These are phyloP conservation scores for Solanum virginianum DNA, from an alignment of 257 asterid genomes.

Conservation along the genomic window DNA sequence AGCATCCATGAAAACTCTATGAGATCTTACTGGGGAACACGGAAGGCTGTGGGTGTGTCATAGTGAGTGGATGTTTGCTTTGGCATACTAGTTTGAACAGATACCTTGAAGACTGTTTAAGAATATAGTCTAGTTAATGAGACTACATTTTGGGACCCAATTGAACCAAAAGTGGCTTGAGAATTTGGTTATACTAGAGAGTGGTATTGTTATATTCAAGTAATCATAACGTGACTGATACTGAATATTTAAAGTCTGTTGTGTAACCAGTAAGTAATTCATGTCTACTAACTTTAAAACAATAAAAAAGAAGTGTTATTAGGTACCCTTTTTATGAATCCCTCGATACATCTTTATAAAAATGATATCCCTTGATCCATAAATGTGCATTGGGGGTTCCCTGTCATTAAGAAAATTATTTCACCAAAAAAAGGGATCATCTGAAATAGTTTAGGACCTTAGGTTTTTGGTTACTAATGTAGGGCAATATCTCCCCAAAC, in stretches of 20 bases:
- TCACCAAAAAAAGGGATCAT: neutral
- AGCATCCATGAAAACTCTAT: neutral
- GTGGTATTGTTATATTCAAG: neutral
- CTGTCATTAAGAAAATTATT: neutral
- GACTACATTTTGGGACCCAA: neutral
- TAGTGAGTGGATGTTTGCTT: neutral
- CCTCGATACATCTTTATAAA: neutral
- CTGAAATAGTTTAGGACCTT: neutral
- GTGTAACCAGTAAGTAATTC: neutral
- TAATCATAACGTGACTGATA: neutral
- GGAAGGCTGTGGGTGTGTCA: neutral
- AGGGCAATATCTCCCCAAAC: neutral
- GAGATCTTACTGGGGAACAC: neutral
- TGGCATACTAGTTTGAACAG: neutral
- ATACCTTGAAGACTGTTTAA: neutral
- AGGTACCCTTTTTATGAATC: neutral
- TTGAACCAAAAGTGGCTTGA: neutral
- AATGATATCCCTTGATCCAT: neutral
- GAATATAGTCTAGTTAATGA: neutral
- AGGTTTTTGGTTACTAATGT: neutral
- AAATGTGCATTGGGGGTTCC: neutral
- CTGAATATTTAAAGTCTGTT: neutral
- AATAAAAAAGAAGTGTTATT: neutral
- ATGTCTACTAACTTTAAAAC: neutral
- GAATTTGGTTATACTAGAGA: neutral